These are phyloP conservation scores for Coffea humblotiana DNA, from an alignment of 305 asterid species.

Conservation along the genomic window DNA sequence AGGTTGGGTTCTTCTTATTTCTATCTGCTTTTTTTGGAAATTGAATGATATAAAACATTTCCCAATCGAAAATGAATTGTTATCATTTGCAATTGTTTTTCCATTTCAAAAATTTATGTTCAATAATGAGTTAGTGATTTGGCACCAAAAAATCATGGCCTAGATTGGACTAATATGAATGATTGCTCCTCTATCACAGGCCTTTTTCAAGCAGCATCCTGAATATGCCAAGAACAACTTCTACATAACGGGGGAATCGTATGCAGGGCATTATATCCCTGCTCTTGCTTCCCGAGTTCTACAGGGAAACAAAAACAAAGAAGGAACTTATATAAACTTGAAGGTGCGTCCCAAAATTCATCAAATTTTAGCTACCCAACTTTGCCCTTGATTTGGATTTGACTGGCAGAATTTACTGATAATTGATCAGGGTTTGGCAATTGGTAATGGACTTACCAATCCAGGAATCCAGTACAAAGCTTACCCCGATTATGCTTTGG, in stretches of 20 bases:
- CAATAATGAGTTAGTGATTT: too few species aligned
- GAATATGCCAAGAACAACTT: conserved; percentile 56
- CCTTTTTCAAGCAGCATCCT: conserved; percentile 42
- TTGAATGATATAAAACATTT: background rate
- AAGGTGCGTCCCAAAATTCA: conserved; percentile 28
- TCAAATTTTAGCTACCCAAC: background rate
- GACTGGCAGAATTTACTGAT: background rate
- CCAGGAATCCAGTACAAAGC: conserved; percentile 45
- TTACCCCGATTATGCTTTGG: conserved; percentile 43
- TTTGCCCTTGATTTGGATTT: background rate
- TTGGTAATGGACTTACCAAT: conserved; percentile 47
- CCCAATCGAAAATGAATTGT: too few species aligned
- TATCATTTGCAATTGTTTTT: too few species aligned
- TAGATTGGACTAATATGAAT: too few species aligned
- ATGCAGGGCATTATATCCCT: conserved; percentile 91
- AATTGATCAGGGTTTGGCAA: conserved; percentile 39
- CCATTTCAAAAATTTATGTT: too few species aligned
- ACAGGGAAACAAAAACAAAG: conserved; percentile 33
- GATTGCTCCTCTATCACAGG: conserved; percentile 12
- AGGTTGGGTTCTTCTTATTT: conserved; percentile 39
- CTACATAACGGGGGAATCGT: conserved; percentile 83
- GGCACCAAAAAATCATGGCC: too few species aligned
- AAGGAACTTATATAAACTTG: conserved; percentile 35
- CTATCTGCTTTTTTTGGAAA: background rate
- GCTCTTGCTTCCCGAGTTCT: conserved; percentile 63